Conservation (phyloP, 2,329 filamentous ascomycete genomes). For the Neocucurbitaria cava region DNA sequence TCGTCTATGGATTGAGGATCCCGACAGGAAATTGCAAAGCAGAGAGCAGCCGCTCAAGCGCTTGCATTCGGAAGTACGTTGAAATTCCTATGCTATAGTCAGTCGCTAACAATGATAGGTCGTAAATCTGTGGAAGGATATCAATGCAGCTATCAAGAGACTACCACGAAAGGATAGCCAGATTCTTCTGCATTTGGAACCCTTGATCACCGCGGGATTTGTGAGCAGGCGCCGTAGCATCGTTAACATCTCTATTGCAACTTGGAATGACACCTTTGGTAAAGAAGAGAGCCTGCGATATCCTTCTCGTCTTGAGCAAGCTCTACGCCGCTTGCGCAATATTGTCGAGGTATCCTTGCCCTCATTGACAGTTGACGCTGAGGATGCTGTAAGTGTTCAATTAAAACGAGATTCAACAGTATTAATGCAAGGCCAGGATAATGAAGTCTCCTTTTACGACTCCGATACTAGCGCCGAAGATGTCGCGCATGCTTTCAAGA, state of each 20-base stretch:
- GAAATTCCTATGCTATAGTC: not conserved
- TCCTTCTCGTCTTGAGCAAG: conserved; percentile 67
- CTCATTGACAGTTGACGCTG: conserved; percentile 50
- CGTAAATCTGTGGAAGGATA: conserved; percentile 48
- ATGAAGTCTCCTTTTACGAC: conserved; percentile 49
- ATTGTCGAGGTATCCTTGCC: conserved; percentile 61
- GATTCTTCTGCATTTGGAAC: conserved; percentile 62
- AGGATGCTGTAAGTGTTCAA: conserved; percentile 46
- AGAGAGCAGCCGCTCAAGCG: conserved; percentile 25
- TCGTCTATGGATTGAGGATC: conserved; percentile 69
- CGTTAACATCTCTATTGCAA: conserved; percentile 59
- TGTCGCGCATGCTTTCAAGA: conserved; percentile 21
- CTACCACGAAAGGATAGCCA: conserved; percentile 65
- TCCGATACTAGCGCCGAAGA: conserved; percentile 30
- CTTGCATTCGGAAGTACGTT: conserved; percentile 36
- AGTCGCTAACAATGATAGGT: conserved; percentile 39
- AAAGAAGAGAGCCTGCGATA: conserved; percentile 66
- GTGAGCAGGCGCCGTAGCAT: conserved; percentile 59
- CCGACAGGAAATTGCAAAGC: conserved; percentile 39
- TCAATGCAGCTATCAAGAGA: conserved; percentile 62
- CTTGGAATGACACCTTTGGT: conserved; percentile 77
- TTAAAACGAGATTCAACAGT: conserved; percentile 53
- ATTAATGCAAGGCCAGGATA: conserved; percentile 26
- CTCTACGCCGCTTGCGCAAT: conserved; percentile 67
- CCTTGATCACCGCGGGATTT: conserved; percentile 61